Base-by-base conservation (phyloP, 2,329 filamentous ascomycete species). In the Fusarium penzigii region DNA sequence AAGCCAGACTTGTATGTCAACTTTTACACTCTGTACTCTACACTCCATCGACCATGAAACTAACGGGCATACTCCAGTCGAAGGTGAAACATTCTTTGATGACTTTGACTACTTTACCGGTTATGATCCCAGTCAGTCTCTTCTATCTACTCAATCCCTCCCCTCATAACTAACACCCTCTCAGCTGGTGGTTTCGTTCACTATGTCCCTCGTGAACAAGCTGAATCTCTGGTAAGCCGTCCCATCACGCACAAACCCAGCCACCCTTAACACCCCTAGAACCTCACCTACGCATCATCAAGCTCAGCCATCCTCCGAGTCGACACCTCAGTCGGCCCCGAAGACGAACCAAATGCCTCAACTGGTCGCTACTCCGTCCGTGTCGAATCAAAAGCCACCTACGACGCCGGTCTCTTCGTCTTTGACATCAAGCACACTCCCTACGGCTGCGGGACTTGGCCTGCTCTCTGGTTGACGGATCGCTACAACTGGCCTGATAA, bases 351-450 rank as follows among this genome's bases (percentile, higher is more conserved):
- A 5, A 70, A 84, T 56, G 79, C 83, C 16, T 78, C 78, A 3
- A 82, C 77, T 0, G 85, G 84, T 44, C 83, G 85, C 17, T 82
- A 82, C 69, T 86, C 83, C 0, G 83, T 87, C 13, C 83, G 85
- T 13, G 72, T 87, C 50, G 77, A 82, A 54, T 87, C 84, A 36
- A 85, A 82, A 63, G 73, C 68, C 42, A 79, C 79, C 42, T 88
- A 86, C 68, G 69, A 83, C 62, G 70, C 66, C n/a, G 85, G 85
- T 0, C 78, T 88, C n/a, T 88, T 87, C 70, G 72, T 88, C 62
- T 88, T 88, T 62, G 84, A 88, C 63, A 75, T 88, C 57, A 75
- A 79, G 54, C 85, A 87, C 69, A 81, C 81, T 0, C 85, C 85
- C 0, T 81, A 76, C 61, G 85, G 83, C 40, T 88, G 85, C 63